Evolutionary conservation across 2,329 filamentous ascomycete genomes (phyloP).

Genomic region (Aspergillus candidus): DNA sequence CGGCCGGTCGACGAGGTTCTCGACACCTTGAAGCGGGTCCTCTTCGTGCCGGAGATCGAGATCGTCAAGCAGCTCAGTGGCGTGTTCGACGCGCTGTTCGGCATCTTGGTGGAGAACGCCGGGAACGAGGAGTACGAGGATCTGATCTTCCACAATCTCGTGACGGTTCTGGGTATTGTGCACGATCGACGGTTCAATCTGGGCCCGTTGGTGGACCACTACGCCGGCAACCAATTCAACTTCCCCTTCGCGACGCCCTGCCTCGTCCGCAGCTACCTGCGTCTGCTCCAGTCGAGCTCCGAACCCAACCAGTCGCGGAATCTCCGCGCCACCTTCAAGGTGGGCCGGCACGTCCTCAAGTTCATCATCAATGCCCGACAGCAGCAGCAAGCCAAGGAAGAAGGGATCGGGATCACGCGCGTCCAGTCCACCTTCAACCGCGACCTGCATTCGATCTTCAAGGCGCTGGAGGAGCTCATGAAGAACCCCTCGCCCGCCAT

Average conservation of each 20-base stretch:
- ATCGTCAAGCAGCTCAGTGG: slow-evolving; percentile 89
- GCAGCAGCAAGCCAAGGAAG: slow-evolving; percentile 84
- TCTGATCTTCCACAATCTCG: slow-evolving; percentile 80
- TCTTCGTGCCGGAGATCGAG: slow-evolving; percentile 95
- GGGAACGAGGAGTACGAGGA: slow-evolving; percentile 91
- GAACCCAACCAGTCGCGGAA: slow-evolving; percentile 79
- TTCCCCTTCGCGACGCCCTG: slow-evolving; percentile 89
- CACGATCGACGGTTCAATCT: slow-evolving; percentile 92
- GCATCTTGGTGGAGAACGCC: slow-evolving; percentile 83
- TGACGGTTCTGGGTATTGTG: slow-evolving; percentile 85
- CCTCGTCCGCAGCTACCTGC: slow-evolving; percentile 76
- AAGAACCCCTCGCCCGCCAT: slow-evolving; percentile 75
- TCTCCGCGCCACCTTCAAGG: slow-evolving; percentile 87
- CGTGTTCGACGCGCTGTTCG: slow-evolving; percentile 86
- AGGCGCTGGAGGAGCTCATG: slow-evolving; percentile 84
- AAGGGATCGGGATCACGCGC: slow-evolving; percentile 74
- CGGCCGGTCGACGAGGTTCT: slow-evolving; percentile 65
- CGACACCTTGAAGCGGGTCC: slow-evolving; percentile 69
- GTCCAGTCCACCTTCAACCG: slow-evolving; percentile 67
- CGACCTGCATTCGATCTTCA: slow-evolving; percentile 81
- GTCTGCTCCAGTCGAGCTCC: slow-evolving; percentile 73
- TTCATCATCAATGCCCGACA: slow-evolving; percentile 87
- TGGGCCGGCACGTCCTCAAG: slow-evolving; percentile 85
- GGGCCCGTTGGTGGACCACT: slow-evolving; percentile 82
- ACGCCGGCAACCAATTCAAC: slow-evolving; percentile 81